Evolutionary conservation across 768 basidiomycete genomes (phyloP), one percentile per base, ranked within the genome.

Genomic region (Russula virescens): DNA sequence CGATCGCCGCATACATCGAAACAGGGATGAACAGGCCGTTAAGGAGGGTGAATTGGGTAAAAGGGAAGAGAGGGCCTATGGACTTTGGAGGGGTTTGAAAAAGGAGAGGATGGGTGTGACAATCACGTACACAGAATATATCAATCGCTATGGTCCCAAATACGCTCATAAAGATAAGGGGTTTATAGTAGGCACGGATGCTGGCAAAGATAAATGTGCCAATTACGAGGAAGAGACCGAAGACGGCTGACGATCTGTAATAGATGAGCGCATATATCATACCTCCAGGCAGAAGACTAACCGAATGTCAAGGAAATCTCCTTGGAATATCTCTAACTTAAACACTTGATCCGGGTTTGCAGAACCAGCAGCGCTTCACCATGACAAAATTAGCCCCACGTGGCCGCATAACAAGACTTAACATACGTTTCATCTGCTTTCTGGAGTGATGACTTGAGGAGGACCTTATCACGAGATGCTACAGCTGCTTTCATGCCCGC

Each of bases 401-500:
- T 8, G 46, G 38, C 13, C 14, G 11, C 7, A 18, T 21, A 14
- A 13, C 10, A 19, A 23, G 40, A 38, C 31, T 18, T 14, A 13
- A 25, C 42, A 9, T 51, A 77, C 78, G 72, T 75, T 45, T 72
- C 68, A n/a, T 68, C 65, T 28, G 73, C 73, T 55, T 69, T 68
- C 42, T 71, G 69, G 6, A 70, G 66, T 6, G 70, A 69, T 19
- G 67, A 63, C 42, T 70, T 67, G 14, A 79, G 68, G 9, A 75
- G 61, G 0, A 70, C 69, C 62, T 76, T 69, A 57, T 73, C 68
- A 11, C 78, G 73, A 0, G 77, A 77, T 5, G 75, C 70, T 0
- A 80, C 68, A 0, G 77, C 78, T 0, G 80, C 78, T 5, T 77
- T 77, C 83, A 85, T 84, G 0, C 77, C 81, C 0, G 80, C 82